These are phyloP conservation scores for Monosporozyma siamensis DNA, from an alignment of 805 yeast genomes.

Conservation along the genomic window DNA sequence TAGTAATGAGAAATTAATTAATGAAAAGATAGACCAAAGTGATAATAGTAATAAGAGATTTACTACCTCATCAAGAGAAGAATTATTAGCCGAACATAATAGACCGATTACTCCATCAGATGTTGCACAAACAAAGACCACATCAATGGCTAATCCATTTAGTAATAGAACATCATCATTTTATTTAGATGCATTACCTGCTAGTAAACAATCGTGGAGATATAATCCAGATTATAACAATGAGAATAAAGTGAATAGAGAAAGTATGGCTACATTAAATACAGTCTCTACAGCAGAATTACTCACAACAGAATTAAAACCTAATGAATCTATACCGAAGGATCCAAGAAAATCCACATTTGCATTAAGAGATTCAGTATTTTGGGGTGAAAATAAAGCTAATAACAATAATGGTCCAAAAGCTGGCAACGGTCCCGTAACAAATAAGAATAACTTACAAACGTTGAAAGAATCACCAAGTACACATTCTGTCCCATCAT, in stretches of 20 bases:
- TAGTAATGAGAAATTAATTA: conserved; percentile 8
- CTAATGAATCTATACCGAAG: conserved; percentile 40
- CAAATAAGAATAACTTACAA: background rate
- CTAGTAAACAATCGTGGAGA: conserved; percentile 52
- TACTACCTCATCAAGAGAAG: background rate
- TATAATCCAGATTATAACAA: conserved; percentile 19
- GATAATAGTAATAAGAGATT: background rate
- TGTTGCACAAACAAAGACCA: conserved; percentile 16
- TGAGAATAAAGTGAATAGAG: conserved; percentile 34
- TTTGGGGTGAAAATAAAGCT: conserved; percentile 17
- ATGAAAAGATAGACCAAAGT: conserved; percentile 6
- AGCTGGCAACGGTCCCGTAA: background rate
- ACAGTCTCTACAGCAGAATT: conserved; percentile 82
- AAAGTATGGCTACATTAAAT: conserved; percentile 61
- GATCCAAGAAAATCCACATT: conserved; percentile 36
- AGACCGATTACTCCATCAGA: conserved; percentile 3
- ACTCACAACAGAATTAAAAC: conserved; percentile 67
- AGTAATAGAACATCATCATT: conserved; percentile 26
- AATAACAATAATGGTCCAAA: background rate
- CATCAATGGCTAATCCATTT: conserved; percentile 18
- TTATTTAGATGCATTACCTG: conserved; percentile 28
- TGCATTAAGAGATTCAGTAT: conserved; percentile 35
- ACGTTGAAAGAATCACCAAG: conserved; percentile 4
- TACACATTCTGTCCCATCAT: conserved; percentile 3
- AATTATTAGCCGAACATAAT: conserved; percentile 1